Evolutionary conservation across 352 stramenopile species (phyloP), one percentile per base, ranked within the genome.

Genomic region (Globisporangium apiculatum): DNA sequence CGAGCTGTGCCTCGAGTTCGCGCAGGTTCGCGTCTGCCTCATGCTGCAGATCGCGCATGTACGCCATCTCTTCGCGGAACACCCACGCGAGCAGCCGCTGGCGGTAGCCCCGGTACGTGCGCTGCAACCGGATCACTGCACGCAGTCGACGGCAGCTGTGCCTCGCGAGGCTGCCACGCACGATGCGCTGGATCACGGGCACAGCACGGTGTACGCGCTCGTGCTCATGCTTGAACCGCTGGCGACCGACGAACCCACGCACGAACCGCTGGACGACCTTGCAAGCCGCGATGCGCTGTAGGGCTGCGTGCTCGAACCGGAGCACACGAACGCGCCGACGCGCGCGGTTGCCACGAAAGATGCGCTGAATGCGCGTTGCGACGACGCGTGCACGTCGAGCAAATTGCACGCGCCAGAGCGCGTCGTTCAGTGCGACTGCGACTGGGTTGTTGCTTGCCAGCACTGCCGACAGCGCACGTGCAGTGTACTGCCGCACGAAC

Each of bases 341-440:
- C 9, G 77, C 73, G 12, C 65, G 77, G 35, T 89, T 91, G 2
- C 82, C 79, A 42, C 82, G 70, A 53, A 83, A 89, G 41, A 90
- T 83, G 1, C 72, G 57, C 48, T 91, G 79, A 36, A 91, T 83
- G 8, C 77, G 69, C 1, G 55, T 84, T 1, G 76, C 74, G 11
- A 90, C 78, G 7, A 87, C 64, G 3, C 61, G 51, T 7, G 70
- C 77, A 55, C 78, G 69, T 9, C 79, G 70, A 2, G 72, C 7
- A 43, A 86, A 90, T 49, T 89, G 78, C 12, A 91, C 15, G 17
- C 67, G 75, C 79, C 82, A 91, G 18, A 83, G 47, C 0, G 61
- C 55, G 12, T 87, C 74, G 51, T 84, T 86, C n/a, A 87, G 24
- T 9, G 72, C 37, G 5, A 58, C 51, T 14, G 77, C 82, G 1